These are phyloP conservation scores for Salvia rosmarinus DNA, from an alignment of 257 asterid genomes.

Conservation along the genomic window DNA sequence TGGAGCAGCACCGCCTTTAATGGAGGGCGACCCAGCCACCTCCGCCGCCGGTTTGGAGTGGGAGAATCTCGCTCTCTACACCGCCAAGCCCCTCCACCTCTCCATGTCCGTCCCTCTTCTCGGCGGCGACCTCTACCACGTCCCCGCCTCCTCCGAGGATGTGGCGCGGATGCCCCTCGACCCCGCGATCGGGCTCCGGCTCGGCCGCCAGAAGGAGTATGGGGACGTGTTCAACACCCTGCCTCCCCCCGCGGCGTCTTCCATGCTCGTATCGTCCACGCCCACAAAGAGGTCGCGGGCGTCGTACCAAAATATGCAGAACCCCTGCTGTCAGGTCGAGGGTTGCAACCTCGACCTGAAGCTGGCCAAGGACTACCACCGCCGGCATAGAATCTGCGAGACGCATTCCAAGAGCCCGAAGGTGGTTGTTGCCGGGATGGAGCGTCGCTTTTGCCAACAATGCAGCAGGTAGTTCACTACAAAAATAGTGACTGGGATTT, in stretches of 20 bases:
- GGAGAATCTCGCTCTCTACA: constrained; percentile 37
- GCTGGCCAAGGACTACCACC: constrained; percentile 68
- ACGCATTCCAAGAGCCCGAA: constrained; percentile 67
- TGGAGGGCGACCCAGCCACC: constrained; percentile 25
- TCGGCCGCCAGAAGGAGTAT: constrained; percentile 38
- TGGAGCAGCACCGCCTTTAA: not conserved
- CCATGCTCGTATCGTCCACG: constrained; percentile 25
- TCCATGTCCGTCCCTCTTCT: too few relatives aligned
- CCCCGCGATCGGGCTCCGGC: constrained; percentile 40
- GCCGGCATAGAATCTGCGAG: constrained; percentile 69
- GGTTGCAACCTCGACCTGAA: constrained; percentile 71
- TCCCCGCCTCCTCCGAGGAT: too few relatives aligned
- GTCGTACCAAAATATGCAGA: constrained; percentile 48
- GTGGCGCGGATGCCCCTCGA: constrained; percentile 25
- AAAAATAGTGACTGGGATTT: too few relatives aligned
- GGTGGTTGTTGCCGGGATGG: constrained; percentile 64
- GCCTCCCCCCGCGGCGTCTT: not conserved
- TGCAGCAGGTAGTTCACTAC: constrained; percentile 85
- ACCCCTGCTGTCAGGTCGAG: constrained; percentile 76
- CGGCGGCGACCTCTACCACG: too few relatives aligned
- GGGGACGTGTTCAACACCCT: not conserved
- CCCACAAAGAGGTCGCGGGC: constrained; percentile 46
- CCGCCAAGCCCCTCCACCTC: constrained; percentile 19
- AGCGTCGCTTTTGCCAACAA: constrained; percentile 78
- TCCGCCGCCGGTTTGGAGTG: constrained; percentile 36